Conservation (phyloP, 1,284 basidiomycete species). For the Volvariella volvacea region DNA sequence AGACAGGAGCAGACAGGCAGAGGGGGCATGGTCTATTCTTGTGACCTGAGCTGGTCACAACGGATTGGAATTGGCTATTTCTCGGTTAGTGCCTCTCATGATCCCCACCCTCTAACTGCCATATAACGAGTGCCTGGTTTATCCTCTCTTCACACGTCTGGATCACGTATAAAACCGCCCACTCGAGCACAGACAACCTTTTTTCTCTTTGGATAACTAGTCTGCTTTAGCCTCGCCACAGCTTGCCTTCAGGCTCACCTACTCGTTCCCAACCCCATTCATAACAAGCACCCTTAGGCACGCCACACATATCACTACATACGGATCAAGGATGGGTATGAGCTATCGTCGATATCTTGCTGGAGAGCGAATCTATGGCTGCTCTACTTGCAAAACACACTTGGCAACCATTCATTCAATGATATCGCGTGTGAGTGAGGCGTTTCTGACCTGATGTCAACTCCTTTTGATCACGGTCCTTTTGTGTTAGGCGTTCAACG, state of each 20-base stretch:
- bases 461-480: neutral
- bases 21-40: slow-evolving; percentile 8
- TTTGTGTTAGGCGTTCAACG: slow-evolving; percentile 73
- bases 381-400: slow-evolving; percentile 88
- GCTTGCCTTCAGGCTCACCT: too few relatives aligned
- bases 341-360: slow-evolving; percentile 84
- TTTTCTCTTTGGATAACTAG: slow-evolving; percentile 4
- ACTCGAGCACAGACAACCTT: slow-evolving; percentile 5
- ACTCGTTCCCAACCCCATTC: slow-evolving; percentile 2
- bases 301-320: slow-evolving; percentile 6
- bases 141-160: slow-evolving; percentile 14
- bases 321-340: slow-evolving; percentile 65
- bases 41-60: slow-evolving; percentile 13
- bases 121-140: slow-evolving; percentile 4
- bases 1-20: too few relatives aligned
- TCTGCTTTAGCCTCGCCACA: neutral
- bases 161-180: slow-evolving; percentile 8
- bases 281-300: slow-evolving; percentile 5
- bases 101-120: slow-evolving; percentile 11
- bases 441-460: neutral
- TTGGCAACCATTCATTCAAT: slow-evolving; percentile 89
- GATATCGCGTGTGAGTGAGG: slow-evolving; percentile 73
- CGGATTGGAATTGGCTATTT: slow-evolving; percentile 15
- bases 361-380: slow-evolving; percentile 87
- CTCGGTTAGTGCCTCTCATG: slow-evolving; percentile 13